Evolutionary conservation across 2,329 filamentous ascomycete species (phyloP), one percentile per base, ranked within the genome.

Genomic region (Fusarium algeriense): DNA sequence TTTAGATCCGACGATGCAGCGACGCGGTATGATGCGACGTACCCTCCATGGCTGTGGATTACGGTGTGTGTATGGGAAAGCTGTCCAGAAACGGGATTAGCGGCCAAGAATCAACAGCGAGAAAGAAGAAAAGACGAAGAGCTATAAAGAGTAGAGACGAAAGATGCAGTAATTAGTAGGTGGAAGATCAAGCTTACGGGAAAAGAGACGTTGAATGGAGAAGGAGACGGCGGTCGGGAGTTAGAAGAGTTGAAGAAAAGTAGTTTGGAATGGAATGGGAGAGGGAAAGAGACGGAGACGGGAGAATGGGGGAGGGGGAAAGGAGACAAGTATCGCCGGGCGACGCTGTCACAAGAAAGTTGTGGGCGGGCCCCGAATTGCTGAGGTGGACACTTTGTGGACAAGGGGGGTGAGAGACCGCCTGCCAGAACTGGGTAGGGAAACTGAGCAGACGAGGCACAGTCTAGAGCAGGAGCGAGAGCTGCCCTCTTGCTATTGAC

Each of bases 1-100:
- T 68, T 72, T 68, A 41, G 44, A 66, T 61, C 67, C 71, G 70
- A 66, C 68, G 65, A 73, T 73, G 75, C 74, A 73, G 67, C 64
- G 58, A 61, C 58, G 73, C 69, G 75, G 74, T 72, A 60, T 76
- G 74, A 77, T 76, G 70, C 75, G 76, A 76, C 84, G 77, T 85
- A 86, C 85, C 85, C 83, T 86, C 87, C 87, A 89, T 89, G 81
- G 81, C 85, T 84, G 82, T 81, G 81, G 83, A 83, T 86, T 79
- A 76, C 71, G 74, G 70, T 75, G 76, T 75, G 70, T 68, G 67
- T 73, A 73, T 73, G 70, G 58, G 77, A 77, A 79, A 77, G 75
- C 78, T 80, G 75, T 77, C 75, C 75, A 76, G 75, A 76, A 76
- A 77, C 72, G 75, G 75, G 73, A 76, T 77, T 77, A 77, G 75